Conservation (phyloP, 192 early-diverging fungal genomes). For the Coemansia sp. region DNA sequence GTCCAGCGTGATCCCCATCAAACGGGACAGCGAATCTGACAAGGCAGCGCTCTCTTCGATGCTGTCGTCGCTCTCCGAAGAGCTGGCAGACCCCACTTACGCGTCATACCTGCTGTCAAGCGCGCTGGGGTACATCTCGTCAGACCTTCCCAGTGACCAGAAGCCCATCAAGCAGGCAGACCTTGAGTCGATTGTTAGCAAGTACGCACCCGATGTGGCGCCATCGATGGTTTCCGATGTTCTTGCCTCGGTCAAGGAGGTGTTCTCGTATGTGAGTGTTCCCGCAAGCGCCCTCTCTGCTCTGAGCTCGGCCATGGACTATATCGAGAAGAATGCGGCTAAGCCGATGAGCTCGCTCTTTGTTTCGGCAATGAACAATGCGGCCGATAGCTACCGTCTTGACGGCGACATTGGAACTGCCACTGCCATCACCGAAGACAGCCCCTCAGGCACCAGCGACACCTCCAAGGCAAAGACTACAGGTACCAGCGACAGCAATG, state of each 20-base stretch:
- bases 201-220: not conserved
- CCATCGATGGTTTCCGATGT: not conserved
- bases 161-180: constrained; percentile 3
- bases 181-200: constrained; percentile 1
- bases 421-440: constrained; percentile 5
- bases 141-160: not conserved
- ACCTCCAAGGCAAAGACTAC: not conserved
- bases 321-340: not conserved
- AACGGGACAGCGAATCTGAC: not conserved
- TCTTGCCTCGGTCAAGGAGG: not conserved
- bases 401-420: constrained; percentile 12
- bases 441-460: not conserved
- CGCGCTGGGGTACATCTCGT: constrained; percentile 5
- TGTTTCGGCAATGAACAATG: not conserved
- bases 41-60: not conserved
- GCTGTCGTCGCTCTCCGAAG: not conserved
- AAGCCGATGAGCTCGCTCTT: not conserved
- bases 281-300: not conserved
- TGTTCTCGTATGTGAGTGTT: not conserved
- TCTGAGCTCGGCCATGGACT: not conserved
- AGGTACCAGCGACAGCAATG: not conserved
- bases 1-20: not conserved
- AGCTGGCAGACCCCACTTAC: constrained; percentile 6
- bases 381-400: not conserved
- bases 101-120: constrained; percentile 1